Percentiles rank a stretch among this genome's conserved stretches.
These are phyloP conservation scores for Colletotrichum neosansevieriae DNA, from an alignment of 2,329 filamentous ascomycete species.

Conservation along the genomic window DNA sequence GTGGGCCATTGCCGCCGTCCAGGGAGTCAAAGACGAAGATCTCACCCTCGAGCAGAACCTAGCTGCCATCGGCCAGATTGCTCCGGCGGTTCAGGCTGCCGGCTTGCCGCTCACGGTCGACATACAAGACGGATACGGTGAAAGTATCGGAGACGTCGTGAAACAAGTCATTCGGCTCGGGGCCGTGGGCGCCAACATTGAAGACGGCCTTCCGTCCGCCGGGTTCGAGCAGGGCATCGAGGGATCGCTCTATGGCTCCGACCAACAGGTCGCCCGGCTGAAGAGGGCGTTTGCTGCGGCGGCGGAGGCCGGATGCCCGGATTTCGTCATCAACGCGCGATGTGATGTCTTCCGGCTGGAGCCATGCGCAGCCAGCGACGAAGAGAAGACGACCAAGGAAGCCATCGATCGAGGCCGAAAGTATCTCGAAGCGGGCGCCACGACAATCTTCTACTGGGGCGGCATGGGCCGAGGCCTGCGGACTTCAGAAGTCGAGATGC, in stretches of 20 bases:
- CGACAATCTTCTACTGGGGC: slow-evolving; percentile 72
- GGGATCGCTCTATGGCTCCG: slow-evolving; percentile 51
- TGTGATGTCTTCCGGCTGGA: slow-evolving; percentile 63
- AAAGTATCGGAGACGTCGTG: slow-evolving; percentile 58
- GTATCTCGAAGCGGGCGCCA: slow-evolving; percentile 70
- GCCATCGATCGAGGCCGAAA: slow-evolving; percentile 65
- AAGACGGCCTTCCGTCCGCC: slow-evolving; percentile 59
- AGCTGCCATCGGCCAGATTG: slow-evolving; percentile 58
- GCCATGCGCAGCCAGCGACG: slow-evolving; percentile 44
- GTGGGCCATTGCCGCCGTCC: slow-evolving; percentile 61
- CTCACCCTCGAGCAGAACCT: slow-evolving; percentile 66
- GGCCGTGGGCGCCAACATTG: slow-evolving; percentile 69
- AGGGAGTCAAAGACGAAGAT: slow-evolving; percentile 59
- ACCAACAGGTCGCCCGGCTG: slow-evolving; percentile 63
- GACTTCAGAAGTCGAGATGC: slow-evolving; percentile 57
- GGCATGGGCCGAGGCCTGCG: slow-evolving; percentile 56
- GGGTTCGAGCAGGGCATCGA: slow-evolving; percentile 50
- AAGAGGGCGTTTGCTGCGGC: slow-evolving; percentile 57
- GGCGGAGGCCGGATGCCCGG: slow-evolving; percentile 59
- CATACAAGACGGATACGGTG: slow-evolving; percentile 71
- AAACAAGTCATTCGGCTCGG: slow-evolving; percentile 60
- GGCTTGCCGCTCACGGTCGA: slow-evolving; percentile 67
- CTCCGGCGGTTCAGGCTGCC: slow-evolving; percentile 53
- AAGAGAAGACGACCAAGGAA: slow-evolving; percentile 56
- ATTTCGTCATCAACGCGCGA: slow-evolving; percentile 70